These are phyloP conservation scores for Trichodelitschia bisporula DNA, from an alignment of 495 filamentous ascomycete species.

Conservation along the genomic window DNA sequence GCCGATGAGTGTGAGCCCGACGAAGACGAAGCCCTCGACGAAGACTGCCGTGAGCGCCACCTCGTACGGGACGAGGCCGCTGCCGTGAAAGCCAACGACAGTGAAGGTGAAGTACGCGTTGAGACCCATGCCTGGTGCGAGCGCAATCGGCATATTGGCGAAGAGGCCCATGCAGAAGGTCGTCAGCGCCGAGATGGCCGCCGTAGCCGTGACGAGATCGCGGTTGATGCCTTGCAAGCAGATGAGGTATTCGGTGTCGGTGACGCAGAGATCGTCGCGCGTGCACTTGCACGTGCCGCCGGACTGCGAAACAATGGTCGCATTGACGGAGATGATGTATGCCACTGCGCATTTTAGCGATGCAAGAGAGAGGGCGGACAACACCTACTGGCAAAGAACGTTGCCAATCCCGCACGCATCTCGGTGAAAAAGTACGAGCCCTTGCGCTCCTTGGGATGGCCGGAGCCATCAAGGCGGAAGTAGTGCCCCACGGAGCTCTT, in stretches of 20 bases:
- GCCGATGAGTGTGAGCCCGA: constrained; percentile 39
- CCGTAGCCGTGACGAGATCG: constrained; percentile 57
- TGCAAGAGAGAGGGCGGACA: constrained; percentile 23
- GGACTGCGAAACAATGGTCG: constrained; percentile 35
- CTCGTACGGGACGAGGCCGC: constrained; percentile 37
- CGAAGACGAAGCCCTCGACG: constrained; percentile 52
- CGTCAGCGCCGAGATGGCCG: constrained; percentile 45
- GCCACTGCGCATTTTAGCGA: too few species aligned
- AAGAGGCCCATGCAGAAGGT: constrained; percentile 56
- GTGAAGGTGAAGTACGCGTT: constrained; percentile 72
- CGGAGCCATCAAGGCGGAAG: constrained; percentile 50
- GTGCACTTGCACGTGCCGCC: constrained; percentile 61
- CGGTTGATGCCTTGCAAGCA: constrained; percentile 43
- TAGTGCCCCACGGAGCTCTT: constrained; percentile 36
- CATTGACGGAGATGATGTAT: constrained; percentile 51
- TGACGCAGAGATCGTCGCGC: constrained; percentile 24
- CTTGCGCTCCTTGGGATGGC: constrained; percentile 45
- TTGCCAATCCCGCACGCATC: constrained; percentile 50
- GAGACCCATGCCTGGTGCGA: constrained; percentile 49
- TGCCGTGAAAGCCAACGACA: constrained; percentile 50
- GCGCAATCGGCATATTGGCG: constrained; percentile 26
- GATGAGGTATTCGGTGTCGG: constrained; percentile 31
- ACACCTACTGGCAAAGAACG: constrained; percentile 10
- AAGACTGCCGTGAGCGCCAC: constrained; percentile 58
- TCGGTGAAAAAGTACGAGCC: constrained; percentile 59